Percentiles rank a stretch among this genome's conserved stretches.
phyloP scores from a whole-genome alignment of 1,284 basidiomycete genomes.

The Puccinia brachypodii region DNA sequence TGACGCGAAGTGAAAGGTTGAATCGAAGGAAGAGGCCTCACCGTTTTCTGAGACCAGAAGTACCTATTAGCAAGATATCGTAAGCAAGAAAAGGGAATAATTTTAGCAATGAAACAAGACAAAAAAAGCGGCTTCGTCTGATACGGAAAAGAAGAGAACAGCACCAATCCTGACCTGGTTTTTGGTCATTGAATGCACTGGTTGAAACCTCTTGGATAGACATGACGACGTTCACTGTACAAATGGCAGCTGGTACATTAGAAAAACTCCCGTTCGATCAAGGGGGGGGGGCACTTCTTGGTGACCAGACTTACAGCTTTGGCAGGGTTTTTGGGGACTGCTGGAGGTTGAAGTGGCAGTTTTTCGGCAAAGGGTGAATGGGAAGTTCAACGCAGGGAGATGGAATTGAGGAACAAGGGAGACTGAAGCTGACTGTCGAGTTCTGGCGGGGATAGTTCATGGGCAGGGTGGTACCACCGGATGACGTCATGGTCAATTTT shows the following conservation, averaged over 20 bases:
- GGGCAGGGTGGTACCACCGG: not conserved
- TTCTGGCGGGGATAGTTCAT: not conserved
- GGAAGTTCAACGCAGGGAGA: not conserved
- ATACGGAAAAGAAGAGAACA: not conserved
- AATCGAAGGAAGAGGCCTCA: constrained; percentile 56
- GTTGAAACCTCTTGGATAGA: constrained; percentile 59
- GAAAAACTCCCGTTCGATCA: too few relatives aligned
- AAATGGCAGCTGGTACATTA: too few relatives aligned
- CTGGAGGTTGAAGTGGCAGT: not conserved
- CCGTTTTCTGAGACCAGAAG: constrained; percentile 90
- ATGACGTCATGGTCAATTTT: constrained; percentile 12
- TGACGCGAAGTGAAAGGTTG: not conserved
- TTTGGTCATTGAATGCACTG: constrained; percentile 82
- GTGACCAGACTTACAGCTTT: too few relatives aligned
- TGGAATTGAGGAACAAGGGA: not conserved
- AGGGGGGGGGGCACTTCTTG: too few relatives aligned
- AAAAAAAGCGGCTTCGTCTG: not conserved
- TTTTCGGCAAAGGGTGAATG: not conserved
- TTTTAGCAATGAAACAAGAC: not conserved
- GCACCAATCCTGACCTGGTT: constrained; percentile 56
- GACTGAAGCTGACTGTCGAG: not conserved
- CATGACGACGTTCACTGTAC: constrained; percentile 9
- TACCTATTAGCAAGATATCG: constrained; percentile 66
- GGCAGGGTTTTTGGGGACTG: too few relatives aligned
- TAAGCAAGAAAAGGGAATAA: not conserved